These are phyloP conservation scores for Aureobasidium sp. DNA, from an alignment of 2,329 filamentous ascomycete genomes.

Conservation along the genomic window DNA sequence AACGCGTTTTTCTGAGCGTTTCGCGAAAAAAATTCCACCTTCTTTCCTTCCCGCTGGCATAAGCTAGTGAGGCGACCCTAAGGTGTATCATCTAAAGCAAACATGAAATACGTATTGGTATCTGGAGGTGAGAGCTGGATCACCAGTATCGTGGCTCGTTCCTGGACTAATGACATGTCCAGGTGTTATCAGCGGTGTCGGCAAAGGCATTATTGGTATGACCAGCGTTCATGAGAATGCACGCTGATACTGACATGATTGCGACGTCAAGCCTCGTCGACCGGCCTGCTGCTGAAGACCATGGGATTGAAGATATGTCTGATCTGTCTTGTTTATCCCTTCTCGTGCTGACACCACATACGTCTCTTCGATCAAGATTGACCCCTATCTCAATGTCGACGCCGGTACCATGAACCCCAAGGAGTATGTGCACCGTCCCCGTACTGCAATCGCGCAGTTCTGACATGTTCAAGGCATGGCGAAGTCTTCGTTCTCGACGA, in stretches of 20 bases:
- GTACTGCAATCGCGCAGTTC: neutral
- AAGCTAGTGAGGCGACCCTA: constrained; percentile 34
- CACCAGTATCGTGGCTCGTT: neutral
- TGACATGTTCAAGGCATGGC: constrained; percentile 55
- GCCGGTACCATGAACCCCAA: constrained; percentile 65
- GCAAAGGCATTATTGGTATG: constrained; percentile 63
- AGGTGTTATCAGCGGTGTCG: constrained; percentile 54
- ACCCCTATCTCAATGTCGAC: constrained; percentile 70
- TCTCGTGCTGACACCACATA: constrained; percentile 31
- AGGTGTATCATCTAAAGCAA: constrained; percentile 32
- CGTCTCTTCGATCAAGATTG: constrained; percentile 63
- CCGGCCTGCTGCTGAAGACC: constrained; percentile 72
- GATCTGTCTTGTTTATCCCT: neutral
- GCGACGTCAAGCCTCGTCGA: constrained; percentile 55
- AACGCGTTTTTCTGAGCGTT: constrained; percentile 16
- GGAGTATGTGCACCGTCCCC: constrained; percentile 39
- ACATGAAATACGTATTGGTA: constrained; percentile 77
- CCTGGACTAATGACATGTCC: constrained; percentile 8
- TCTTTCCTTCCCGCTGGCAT: constrained; percentile 38
- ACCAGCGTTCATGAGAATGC: constrained; percentile 9
- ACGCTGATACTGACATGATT: constrained; percentile 20
- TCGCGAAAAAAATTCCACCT: constrained; percentile 19
- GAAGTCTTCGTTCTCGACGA: constrained; percentile 85
- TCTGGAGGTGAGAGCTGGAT: constrained; percentile 57
- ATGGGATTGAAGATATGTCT: constrained; percentile 66